These are phyloP conservation scores for Alternaria sp. DNA, from an alignment of 2,329 filamentous ascomycete genomes.

Conservation along the genomic window DNA sequence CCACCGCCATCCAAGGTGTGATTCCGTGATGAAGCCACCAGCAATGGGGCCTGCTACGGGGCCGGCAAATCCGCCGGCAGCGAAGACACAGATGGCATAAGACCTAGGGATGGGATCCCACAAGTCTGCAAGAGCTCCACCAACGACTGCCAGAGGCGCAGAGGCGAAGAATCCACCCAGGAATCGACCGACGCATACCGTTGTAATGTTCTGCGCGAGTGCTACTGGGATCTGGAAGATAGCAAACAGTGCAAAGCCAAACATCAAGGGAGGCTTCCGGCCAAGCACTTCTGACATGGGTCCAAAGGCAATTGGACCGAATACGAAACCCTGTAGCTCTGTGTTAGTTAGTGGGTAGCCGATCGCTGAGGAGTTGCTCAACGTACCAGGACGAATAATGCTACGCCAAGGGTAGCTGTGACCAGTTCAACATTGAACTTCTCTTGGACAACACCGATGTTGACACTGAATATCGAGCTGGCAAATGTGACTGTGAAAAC, in stretches of 20 bases:
- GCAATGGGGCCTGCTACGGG: constrained; percentile 59
- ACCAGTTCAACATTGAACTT: constrained; percentile 58
- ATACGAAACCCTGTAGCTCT: constrained; percentile 57
- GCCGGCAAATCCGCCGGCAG: constrained; percentile 46
- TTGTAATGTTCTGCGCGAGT: constrained; percentile 58
- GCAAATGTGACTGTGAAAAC: constrained; percentile 56
- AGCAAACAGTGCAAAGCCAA: constrained; percentile 47
- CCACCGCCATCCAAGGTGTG: constrained; percentile 48
- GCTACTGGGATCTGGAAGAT: constrained; percentile 53
- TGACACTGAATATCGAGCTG: constrained; percentile 67
- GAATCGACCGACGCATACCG: constrained; percentile 61
- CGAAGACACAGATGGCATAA: constrained; percentile 49
- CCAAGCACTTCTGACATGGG: constrained; percentile 63
- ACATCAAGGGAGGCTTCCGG: constrained; percentile 47
- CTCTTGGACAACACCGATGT: constrained; percentile 61
- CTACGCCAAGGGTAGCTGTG: constrained; percentile 59
- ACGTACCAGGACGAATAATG: constrained; percentile 55
- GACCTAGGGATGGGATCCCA: constrained; percentile 48
- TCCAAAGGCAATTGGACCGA: constrained; percentile 54
- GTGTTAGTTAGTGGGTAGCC: background rate
- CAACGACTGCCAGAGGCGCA: constrained; percentile 46
- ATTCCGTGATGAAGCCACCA: constrained; percentile 47
- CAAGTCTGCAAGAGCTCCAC: constrained; percentile 47
- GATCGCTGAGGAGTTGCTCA: background rate
- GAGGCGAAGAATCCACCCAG: constrained; percentile 62